Evolutionary conservation across 2,329 filamentous ascomycete genomes (phyloP).

Genomic region (Capronia americana): DNA sequence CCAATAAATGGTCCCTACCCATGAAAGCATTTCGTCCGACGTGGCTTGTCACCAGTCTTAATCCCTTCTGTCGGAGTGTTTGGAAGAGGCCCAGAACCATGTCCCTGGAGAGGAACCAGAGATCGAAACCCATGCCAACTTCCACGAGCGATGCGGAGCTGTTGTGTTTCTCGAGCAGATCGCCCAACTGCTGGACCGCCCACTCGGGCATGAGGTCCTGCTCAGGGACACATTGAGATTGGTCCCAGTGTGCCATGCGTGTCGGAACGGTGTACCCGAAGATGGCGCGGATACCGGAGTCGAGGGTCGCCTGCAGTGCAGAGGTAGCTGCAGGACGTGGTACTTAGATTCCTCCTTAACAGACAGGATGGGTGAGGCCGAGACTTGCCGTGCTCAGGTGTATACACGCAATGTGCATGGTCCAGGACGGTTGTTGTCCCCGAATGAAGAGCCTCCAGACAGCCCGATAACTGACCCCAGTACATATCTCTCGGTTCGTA

Average conservation of each 20-base stretch:
- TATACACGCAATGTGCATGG: constrained; percentile 44
- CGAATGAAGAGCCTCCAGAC: constrained; percentile 32
- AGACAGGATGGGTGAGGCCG: not conserved
- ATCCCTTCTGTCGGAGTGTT: constrained; percentile 31
- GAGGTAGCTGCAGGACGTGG: constrained; percentile 36
- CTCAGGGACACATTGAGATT: constrained; percentile 31
- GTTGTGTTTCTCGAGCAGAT: constrained; percentile 27
- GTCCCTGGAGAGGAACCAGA: constrained; percentile 40
- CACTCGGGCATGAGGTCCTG: constrained; percentile 40
- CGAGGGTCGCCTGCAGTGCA: constrained; percentile 40
- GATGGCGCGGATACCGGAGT: constrained; percentile 43
- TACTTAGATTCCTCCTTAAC: not conserved
- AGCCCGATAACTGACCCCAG: constrained; percentile 45
- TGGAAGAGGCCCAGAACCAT: constrained; percentile 38
- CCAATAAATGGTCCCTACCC: constrained; percentile 18
- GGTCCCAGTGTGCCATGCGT: constrained; percentile 39
- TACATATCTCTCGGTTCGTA: constrained; percentile 52
- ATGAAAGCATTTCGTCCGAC: constrained; percentile 40
- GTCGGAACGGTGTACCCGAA: constrained; percentile 41
- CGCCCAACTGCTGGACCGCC: constrained; percentile 38
- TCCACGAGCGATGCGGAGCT: constrained; percentile 38
- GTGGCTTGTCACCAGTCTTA: constrained; percentile 42
- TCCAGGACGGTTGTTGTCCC: constrained; percentile 43
- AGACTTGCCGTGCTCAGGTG: constrained; percentile 43
- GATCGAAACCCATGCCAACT: constrained; percentile 43